A percentile compares a stretch with the other conserved stretches of the same genome.
phyloP scores from a whole-genome alignment of 495 filamentous ascomycete genomes.

The Daldinia grandis region DNA sequence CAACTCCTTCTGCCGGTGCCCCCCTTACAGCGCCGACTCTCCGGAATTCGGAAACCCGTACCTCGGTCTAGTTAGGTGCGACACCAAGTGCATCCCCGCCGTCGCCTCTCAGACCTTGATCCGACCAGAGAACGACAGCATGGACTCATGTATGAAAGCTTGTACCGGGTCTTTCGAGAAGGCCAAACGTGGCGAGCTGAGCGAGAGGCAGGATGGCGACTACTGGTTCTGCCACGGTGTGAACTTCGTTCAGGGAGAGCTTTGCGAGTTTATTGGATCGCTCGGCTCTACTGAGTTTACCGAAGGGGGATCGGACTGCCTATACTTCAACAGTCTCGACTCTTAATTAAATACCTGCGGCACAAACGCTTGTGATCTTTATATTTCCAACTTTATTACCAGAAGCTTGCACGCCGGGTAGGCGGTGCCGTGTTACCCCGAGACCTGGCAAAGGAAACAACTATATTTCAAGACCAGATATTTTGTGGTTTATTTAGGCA shows the following conservation, averaged over 20 bases:
- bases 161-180: constrained; percentile 45
- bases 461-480: background rate
- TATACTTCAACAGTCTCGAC: constrained; percentile 35
- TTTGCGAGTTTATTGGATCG: constrained; percentile 43
- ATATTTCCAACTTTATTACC: background rate
- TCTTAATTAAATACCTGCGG: background rate
- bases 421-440: background rate
- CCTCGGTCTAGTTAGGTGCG: constrained; percentile 41
- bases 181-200: constrained; percentile 26
- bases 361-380: background rate
- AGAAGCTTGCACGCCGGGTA: background rate
- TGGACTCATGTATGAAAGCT: constrained; percentile 32
- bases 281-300: constrained; percentile 32
- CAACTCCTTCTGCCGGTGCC: constrained; percentile 41
- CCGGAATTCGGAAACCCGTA: constrained; percentile 41
- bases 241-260: constrained; percentile 42
- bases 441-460: background rate
- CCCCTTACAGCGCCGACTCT: constrained; percentile 22
- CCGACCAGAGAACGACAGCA: constrained; percentile 34
- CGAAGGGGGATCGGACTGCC: constrained; percentile 34
- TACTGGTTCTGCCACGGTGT: constrained; percentile 48
- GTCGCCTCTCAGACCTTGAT: constrained; percentile 23
- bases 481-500: background rate
- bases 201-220: constrained; percentile 17
- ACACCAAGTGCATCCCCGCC: constrained; percentile 36